phyloP scores from a whole-genome alignment of 805 yeast species.

The Myxozyma vanderwaltii region DNA sequence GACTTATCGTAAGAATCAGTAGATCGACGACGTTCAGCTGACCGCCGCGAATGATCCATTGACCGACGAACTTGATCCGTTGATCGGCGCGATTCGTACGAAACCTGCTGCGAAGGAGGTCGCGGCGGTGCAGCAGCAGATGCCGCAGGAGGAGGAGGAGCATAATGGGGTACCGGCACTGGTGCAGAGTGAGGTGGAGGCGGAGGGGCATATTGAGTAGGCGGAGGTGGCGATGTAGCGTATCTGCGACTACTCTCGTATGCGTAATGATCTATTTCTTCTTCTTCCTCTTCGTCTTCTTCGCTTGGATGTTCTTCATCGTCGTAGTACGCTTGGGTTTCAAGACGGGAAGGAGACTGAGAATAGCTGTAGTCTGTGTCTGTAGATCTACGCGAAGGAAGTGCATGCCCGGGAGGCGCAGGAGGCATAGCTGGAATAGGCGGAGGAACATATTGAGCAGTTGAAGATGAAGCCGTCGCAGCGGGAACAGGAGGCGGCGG shows the following conservation, averaged over 20 bases:
- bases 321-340: not conserved
- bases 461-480: conserved; percentile 25
- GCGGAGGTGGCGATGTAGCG: conserved; percentile 19
- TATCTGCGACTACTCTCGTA: conserved; percentile 62
- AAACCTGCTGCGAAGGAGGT: conserved; percentile 23
- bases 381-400: conserved; percentile 4
- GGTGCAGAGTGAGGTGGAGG: conserved; percentile 2
- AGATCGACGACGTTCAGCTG: conserved; percentile 33
- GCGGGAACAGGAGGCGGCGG: conserved; percentile 19
- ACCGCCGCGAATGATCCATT: conserved; percentile 12
- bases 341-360: not conserved
- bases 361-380: conserved; percentile 5
- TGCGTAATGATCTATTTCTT: conserved; percentile 51
- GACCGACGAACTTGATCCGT: conserved; percentile 17
- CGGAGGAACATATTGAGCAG: conserved; percentile 14
- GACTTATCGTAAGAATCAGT: conserved; percentile 32
- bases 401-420: not conserved
- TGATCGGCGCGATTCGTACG: conserved; percentile 6
- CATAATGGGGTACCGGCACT: conserved; percentile 26
- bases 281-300: conserved; percentile 6
- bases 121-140: conserved; percentile 38
- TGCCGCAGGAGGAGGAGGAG: conserved; percentile 36
- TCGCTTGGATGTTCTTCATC: not conserved
- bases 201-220: conserved; percentile 28
- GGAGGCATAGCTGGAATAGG: conserved; percentile 22